Conservation (phyloP, 208 protist genomes). For the Leishmania braziliensis region DNA sequence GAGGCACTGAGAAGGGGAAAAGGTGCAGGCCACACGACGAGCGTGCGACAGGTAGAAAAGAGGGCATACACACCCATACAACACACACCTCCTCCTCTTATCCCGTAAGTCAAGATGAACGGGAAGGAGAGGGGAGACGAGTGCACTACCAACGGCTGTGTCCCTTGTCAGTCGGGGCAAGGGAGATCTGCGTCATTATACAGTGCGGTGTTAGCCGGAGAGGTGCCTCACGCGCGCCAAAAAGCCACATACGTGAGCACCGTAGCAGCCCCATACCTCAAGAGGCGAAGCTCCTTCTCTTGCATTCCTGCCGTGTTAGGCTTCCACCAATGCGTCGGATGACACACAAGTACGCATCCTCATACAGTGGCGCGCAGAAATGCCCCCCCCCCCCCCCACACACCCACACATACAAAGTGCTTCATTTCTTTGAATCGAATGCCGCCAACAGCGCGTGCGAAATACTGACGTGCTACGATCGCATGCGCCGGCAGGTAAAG, state of each 20-base stretch:
- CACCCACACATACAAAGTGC: background rate
- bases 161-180: background rate
- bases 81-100: background rate
- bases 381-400: background rate
- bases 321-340: background rate
- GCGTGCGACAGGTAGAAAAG: background rate
- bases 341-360: background rate
- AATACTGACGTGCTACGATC: background rate
- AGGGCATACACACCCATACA: background rate
- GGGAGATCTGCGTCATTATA: background rate
- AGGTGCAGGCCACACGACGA: background rate
- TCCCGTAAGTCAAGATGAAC: background rate
- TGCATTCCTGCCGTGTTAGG: background rate
- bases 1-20: background rate
- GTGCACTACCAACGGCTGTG: too few species aligned
- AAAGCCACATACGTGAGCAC: background rate
- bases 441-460: background rate
- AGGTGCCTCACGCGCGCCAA: background rate
- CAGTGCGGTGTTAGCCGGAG: background rate
- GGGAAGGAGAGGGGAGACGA: background rate
- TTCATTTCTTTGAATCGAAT: background rate
- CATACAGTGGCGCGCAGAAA: background rate
- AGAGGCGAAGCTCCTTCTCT: background rate
- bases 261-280: background rate
- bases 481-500: constrained; percentile 10